A percentile compares a stretch with the other conserved stretches of the same genome.
phyloP scores from a whole-genome alignment of 352 stramenopile genomes.

The Globisporangium irregulare region DNA sequence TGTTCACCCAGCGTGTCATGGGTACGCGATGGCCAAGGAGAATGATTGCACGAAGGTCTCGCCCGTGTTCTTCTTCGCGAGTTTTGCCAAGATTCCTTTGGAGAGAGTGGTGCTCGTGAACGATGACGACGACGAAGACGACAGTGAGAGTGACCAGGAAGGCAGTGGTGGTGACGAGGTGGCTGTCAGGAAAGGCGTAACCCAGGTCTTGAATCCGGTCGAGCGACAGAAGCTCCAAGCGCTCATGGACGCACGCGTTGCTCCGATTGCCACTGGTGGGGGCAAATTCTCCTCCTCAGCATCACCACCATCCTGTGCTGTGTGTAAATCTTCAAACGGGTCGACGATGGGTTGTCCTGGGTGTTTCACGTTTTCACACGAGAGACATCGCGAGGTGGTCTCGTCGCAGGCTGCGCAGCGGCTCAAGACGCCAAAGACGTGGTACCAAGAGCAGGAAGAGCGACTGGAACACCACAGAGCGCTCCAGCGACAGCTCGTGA shows the following conservation, averaged over 20 bases:
- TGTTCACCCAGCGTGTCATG: slow-evolving; percentile 55
- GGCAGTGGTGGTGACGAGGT: not conserved
- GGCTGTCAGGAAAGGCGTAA: slow-evolving; percentile 4
- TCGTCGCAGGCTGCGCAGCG: slow-evolving; percentile 37
- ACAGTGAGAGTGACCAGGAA: slow-evolving; percentile 22
- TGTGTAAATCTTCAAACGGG: slow-evolving; percentile 27
- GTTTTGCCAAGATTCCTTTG: slow-evolving; percentile 58
- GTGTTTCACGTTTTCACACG: slow-evolving; percentile 57
- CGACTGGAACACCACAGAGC: slow-evolving; percentile 34
- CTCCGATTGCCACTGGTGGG: not conserved
- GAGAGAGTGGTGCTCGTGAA: slow-evolving; percentile 42
- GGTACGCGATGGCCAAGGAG: slow-evolving; percentile 44
- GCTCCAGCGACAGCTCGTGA: slow-evolving; percentile 53
- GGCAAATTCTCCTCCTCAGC: not conserved
- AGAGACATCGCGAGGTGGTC: slow-evolving; percentile 32
- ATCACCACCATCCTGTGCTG: slow-evolving; percentile 20
- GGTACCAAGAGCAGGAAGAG: slow-evolving; percentile 44
- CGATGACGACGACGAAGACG: slow-evolving; percentile 29
- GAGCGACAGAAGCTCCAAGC: slow-evolving; percentile 35
- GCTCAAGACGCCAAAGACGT: slow-evolving; percentile 53
- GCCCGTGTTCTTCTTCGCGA: slow-evolving; percentile 62
- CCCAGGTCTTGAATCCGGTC: slow-evolving; percentile 17
- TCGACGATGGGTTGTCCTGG: slow-evolving; percentile 50
- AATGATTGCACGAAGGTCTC: slow-evolving; percentile 45
- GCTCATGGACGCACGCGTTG: slow-evolving; percentile 30